Conservation (phyloP, 176 grass and related monocot species). For the Avena atlantica region DNA sequence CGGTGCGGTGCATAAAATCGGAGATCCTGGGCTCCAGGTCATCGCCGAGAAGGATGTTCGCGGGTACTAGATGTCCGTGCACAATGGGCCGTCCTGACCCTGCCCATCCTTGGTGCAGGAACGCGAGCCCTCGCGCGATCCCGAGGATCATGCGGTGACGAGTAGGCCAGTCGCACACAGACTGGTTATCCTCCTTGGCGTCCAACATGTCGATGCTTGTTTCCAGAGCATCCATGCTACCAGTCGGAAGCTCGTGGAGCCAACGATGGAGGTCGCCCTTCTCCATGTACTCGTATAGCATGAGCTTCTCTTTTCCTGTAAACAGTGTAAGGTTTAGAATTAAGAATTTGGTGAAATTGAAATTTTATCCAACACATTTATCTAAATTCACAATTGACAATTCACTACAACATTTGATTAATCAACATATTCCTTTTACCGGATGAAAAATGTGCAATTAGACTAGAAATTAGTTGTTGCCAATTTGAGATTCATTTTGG, state of each 20-base stretch:
- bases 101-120: conserved; percentile 83
- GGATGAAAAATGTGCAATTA: background rate
- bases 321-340: background rate
- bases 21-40: conserved; percentile 77
- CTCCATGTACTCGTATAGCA: conserved; percentile 86
- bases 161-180: conserved; percentile 54
- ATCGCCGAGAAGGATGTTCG: conserved; percentile 75
- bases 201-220: conserved; percentile 56
- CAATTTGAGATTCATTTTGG: background rate
- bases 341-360: background rate
- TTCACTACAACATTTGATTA: background rate
- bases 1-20: conserved; percentile 30
- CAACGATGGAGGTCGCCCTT: conserved; percentile 84
- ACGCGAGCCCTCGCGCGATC: conserved; percentile 71
- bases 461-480: background rate
- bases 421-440: too few relatives aligned
- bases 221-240: conserved; percentile 64
- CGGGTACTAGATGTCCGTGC: conserved; percentile 65
- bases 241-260: conserved; percentile 78
- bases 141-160: conserved; percentile 71
- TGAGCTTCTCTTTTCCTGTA: conserved; percentile 68
- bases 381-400: background rate
- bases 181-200: conserved; percentile 7
- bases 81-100: conserved; percentile 54
- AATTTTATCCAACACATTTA: background rate